phyloP scores from a whole-genome alignment of 208 protist genomes.

The Crithidia mellificae region DNA sequence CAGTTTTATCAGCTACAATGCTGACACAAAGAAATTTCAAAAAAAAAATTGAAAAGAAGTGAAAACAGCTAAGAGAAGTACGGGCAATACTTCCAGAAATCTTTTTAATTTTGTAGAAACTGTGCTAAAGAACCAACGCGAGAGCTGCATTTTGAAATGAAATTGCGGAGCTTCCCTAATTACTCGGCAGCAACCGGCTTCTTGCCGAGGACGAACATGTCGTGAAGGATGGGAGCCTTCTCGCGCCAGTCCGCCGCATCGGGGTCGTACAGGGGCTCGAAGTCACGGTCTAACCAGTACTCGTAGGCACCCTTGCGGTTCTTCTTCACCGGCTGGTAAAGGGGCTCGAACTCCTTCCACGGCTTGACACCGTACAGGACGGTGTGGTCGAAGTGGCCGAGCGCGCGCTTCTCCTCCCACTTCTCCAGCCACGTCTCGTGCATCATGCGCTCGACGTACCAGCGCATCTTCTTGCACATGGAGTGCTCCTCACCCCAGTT shows the following conservation, averaged over 20 bases:
- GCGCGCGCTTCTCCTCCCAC: conserved; percentile 87
- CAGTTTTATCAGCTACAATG: conserved; percentile 10
- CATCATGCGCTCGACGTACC: conserved; percentile 91
- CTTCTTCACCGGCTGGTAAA: conserved; percentile 89
- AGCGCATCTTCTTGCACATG: conserved; percentile 93
- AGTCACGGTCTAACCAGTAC: conserved; percentile 87
- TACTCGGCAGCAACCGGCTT: conserved; percentile 63
- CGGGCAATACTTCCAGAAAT: neutral
- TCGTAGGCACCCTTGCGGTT: conserved; percentile 91
- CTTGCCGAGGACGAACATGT: conserved; percentile 89
- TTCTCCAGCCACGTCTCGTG: conserved; percentile 87
- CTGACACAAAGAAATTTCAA: neutral
- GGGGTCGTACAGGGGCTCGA: conserved; percentile 81
- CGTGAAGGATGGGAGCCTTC: conserved; percentile 86
- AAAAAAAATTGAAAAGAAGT: conserved; percentile 1
- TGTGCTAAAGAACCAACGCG: conserved; percentile 3
- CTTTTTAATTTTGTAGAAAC: conserved; percentile 18
- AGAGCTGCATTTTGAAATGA: neutral
- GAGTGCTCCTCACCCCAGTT: conserved; percentile 92
- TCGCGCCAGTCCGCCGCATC: conserved; percentile 82
- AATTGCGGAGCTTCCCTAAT: neutral
- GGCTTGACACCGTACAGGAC: conserved; percentile 86
- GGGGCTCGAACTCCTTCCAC: conserved; percentile 89
- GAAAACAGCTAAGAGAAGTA: conserved; percentile 1
- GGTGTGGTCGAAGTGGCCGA: conserved; percentile 89